A percentile compares a stretch with the other conserved stretches of the same genome.
These are phyloP conservation scores for Urochloa ruziziensis DNA, from an alignment of 176 grass and related monocot genomes.

Conservation along the genomic window DNA sequence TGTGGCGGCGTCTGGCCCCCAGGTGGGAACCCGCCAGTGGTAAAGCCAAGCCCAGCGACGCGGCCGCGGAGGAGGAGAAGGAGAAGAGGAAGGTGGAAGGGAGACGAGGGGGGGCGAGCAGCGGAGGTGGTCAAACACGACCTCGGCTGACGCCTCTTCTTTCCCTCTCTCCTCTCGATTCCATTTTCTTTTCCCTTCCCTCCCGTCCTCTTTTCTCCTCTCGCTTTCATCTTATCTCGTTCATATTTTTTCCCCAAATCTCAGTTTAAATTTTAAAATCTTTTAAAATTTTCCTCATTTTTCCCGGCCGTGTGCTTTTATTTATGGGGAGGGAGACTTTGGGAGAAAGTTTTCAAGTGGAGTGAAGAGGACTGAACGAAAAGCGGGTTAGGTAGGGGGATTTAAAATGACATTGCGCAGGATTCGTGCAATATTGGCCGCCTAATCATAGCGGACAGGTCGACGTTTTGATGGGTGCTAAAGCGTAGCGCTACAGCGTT, in stretches of 20 bases:
- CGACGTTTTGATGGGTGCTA: slow-evolving; percentile 16
- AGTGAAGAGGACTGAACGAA: slow-evolving; percentile 11
- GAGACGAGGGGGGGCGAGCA: not conserved
- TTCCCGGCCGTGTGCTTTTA: not conserved
- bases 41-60: slow-evolving; percentile 26
- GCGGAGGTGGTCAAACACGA: slow-evolving; percentile 37
- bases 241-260: not conserved
- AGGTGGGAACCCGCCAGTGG: slow-evolving; percentile 46
- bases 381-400: slow-evolving; percentile 28
- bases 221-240: slow-evolving; percentile 16
- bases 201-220: not conserved
- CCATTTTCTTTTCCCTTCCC: not conserved
- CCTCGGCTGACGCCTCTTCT: not conserved
- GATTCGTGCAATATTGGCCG: slow-evolving; percentile 38
- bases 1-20: slow-evolving; percentile 37
- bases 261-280: not conserved
- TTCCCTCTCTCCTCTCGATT: not conserved
- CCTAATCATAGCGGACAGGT: slow-evolving; percentile 43
- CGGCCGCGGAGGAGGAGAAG: not conserved
- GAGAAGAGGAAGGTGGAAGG: not conserved
- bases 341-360: not conserved
- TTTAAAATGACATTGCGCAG: slow-evolving; percentile 34
- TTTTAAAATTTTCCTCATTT: not conserved
- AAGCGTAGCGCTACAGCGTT: not conserved
- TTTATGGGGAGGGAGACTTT: slow-evolving; percentile 22